Evolutionary conservation across 2,329 filamentous ascomycete genomes (phyloP).

Genomic region (Epichloe uncinata): DNA sequence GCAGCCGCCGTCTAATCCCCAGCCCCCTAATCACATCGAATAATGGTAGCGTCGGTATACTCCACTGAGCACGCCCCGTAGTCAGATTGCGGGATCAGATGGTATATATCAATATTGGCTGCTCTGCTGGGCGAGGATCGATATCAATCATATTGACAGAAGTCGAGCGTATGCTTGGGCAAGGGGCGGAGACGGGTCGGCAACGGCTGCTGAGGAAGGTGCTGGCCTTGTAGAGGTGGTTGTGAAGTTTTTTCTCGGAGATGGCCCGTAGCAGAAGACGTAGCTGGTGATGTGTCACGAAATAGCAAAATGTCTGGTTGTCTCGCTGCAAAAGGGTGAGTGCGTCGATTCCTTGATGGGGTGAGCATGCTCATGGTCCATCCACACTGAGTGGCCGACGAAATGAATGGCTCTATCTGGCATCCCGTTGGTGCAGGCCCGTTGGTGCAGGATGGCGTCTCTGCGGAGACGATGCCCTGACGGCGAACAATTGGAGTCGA

Average conservation of each 20-base stretch:
- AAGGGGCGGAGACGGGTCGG: not conserved
- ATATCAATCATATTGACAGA: not conserved
- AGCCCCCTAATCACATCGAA: not conserved
- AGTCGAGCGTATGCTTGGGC: not conserved
- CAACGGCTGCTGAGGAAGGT: not conserved
- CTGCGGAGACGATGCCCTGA: not conserved
- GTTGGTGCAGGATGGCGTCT: not conserved
- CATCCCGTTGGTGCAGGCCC: not conserved
- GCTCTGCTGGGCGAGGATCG: not conserved
- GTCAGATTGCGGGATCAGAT: not conserved
- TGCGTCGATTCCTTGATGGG: not conserved
- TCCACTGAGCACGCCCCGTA: not conserved
- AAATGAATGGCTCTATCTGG: not conserved
- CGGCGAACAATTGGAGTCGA: not conserved
- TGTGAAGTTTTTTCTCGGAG: not conserved
- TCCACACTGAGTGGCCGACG: not conserved
- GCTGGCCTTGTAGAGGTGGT: not conserved
- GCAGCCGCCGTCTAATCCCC: not conserved
- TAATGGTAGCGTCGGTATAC: not conserved
- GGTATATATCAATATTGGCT: not conserved
- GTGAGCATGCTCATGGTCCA: not conserved
- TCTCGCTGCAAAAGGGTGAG: not conserved
- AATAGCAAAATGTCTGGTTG: not conserved
- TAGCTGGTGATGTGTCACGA: not conserved
- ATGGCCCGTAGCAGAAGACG: not conserved